Base-by-base conservation (phyloP, 2,329 filamentous ascomycete genomes). In the Amphichorda felina region DNA sequence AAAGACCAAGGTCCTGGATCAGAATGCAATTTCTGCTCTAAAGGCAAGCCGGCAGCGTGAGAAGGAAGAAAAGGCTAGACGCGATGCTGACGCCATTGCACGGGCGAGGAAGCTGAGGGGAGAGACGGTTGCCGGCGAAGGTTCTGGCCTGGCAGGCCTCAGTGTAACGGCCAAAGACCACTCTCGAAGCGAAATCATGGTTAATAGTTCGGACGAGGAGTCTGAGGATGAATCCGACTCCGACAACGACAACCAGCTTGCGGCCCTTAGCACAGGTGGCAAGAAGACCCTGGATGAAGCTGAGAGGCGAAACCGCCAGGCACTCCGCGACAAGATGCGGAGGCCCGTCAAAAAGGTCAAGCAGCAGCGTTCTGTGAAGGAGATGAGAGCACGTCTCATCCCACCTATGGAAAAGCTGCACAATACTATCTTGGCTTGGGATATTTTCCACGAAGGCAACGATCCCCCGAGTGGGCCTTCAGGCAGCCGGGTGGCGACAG, bases 331-430 rank as follows among this genome's bases (percentile, higher is more conserved):
- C 43, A 66, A 75, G 48, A 66, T 70, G 34, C 72, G 74, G 30
- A 78, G 76, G 11, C 89, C 89, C 0, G 77, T 93, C 38, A 89
- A 86, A 59, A 94, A 95, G 61, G 65, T 75, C 44, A 83, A 85
- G 53, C 74, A 86, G 35, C 68, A 80, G 42, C 76, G 89, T 34
- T 89, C 87, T 13, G 76, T 81, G 31, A 94, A 94, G 57, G 91
- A 98, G 58, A 89, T 95, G 76, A 81, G 89, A 46, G 89, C 91
- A 43, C 81, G 91, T 42, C 68, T 98, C 40, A 82, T 88, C 22
- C 91, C 93, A 7, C 85, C 93, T 44, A 81, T 98, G 60, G 81
- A 86, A 26, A 69, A 75, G 13, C 62, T 98, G 21, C 91, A 96
- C 53, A 79, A 82, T 47, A 80, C 80, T 14, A 86, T 98, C 34